Evolutionary conservation across 1,284 basidiomycete species (phyloP).

Genomic region (Ustilago tritici): DNA sequence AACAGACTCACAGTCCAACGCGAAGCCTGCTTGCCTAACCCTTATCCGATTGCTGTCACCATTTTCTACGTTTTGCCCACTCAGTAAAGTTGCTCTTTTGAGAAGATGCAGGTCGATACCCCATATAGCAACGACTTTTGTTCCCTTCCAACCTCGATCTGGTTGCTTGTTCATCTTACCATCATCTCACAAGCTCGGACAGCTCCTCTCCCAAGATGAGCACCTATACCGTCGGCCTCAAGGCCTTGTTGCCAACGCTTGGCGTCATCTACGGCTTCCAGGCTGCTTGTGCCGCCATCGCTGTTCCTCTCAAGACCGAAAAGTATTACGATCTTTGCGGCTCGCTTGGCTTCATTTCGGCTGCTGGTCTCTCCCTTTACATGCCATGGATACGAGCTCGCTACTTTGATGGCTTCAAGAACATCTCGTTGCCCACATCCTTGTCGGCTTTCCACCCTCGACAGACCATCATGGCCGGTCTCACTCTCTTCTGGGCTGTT

Average conservation of each 20-base stretch:
- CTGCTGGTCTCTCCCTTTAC: conserved; percentile 77
- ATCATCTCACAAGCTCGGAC: neutral
- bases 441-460: conserved; percentile 74
- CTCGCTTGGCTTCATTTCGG: conserved; percentile 78
- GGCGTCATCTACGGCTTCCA: conserved; percentile 62
- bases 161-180: too few species aligned
- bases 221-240: conserved; percentile 53
- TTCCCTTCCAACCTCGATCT: neutral
- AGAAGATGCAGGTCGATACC: neutral
- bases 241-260: conserved; percentile 51
- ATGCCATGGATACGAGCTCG: conserved; percentile 68
- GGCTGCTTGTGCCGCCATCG: conserved; percentile 50
- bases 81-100: conserved; percentile 1
- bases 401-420: conserved; percentile 47
- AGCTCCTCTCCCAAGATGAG: conserved; percentile 28
- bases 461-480: conserved; percentile 75
- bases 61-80: neutral
- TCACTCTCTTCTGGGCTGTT: conserved; percentile 76
- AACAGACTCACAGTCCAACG: neutral
- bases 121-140: conserved; percentile 2
- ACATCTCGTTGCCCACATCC: conserved; percentile 40
- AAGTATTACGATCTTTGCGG: conserved; percentile 71
- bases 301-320: conserved; percentile 56
- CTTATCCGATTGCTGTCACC: neutral
- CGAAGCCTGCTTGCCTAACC: conserved; percentile 13